These are phyloP conservation scores for Diaporthe sp. DNA, from an alignment of 2,329 filamentous ascomycete genomes.

Conservation along the genomic window DNA sequence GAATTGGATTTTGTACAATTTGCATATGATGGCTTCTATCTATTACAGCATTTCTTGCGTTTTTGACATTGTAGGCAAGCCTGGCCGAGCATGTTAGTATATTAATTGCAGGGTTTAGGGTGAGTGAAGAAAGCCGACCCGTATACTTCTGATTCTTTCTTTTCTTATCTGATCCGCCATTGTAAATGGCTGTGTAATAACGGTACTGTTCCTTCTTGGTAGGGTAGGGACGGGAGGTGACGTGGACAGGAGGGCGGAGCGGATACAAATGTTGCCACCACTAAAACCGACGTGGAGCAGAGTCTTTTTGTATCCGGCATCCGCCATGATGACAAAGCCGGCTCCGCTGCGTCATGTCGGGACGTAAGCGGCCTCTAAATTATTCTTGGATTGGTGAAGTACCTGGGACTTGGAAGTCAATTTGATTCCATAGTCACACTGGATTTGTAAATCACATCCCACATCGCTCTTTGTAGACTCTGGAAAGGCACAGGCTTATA, in stretches of 20 bases:
- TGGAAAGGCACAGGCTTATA: background rate
- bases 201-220: background rate
- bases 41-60: conserved; percentile 6
- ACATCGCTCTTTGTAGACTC: fast-evolving
- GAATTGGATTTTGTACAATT: background rate
- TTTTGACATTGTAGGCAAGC: background rate
- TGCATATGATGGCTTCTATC: background rate
- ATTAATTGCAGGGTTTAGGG: no score
- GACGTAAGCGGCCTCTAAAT: no score
- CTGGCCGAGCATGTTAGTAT: background rate
- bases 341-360: no score
- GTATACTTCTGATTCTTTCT: background rate
- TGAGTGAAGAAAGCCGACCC: no score
- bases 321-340: background rate
- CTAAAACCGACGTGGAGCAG: background rate
- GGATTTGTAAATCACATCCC: background rate
- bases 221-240: background rate
- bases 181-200: background rate
- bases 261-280: background rate
- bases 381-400: no score
- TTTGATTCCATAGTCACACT: background rate
- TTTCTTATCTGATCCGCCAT: background rate
- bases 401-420: background rate
- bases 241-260: background rate
- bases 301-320: background rate